Conservation (phyloP, 345 rosid genomes). For the Aegle marmelos region DNA sequence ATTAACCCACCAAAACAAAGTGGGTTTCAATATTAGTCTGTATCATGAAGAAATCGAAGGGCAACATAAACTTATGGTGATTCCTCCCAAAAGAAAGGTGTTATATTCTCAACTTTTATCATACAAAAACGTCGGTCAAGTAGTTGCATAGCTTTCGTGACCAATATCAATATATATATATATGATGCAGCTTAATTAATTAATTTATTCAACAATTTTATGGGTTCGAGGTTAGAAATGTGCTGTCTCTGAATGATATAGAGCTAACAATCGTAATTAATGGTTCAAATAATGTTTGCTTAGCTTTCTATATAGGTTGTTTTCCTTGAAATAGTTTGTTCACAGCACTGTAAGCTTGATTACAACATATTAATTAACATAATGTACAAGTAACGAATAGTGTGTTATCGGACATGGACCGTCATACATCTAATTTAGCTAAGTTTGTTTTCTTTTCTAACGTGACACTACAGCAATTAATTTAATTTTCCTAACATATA, state of each 20-base stretch:
- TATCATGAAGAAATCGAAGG: background rate
- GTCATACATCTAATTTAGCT: too few relatives aligned
- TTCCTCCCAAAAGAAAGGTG: background rate
- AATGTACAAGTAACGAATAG: background rate
- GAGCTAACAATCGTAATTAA: slow-evolving; percentile 11
- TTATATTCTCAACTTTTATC: background rate
- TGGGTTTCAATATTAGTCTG: background rate
- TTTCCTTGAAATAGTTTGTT: background rate
- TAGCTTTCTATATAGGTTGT: background rate
- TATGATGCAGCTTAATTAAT: too few relatives aligned
- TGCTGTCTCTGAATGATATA: background rate
- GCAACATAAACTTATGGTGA: background rate
- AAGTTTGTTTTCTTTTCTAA: too few relatives aligned
- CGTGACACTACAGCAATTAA: too few relatives aligned
- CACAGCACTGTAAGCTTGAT: background rate
- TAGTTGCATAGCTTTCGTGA: background rate
- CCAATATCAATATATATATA: background rate
- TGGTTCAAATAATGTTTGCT: slow-evolving; percentile 14
- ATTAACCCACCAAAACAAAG: slow-evolving; percentile 19
- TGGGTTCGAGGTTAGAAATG: too few relatives aligned
- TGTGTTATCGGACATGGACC: too few relatives aligned
- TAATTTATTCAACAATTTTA: too few relatives aligned
- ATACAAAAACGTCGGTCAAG: too few relatives aligned
- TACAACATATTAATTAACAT: background rate
- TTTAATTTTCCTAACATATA: too few relatives aligned